Evolutionary conservation across 2,329 filamentous ascomycete genomes (phyloP).

Genomic region (Sporothrix euskadiensis): DNA sequence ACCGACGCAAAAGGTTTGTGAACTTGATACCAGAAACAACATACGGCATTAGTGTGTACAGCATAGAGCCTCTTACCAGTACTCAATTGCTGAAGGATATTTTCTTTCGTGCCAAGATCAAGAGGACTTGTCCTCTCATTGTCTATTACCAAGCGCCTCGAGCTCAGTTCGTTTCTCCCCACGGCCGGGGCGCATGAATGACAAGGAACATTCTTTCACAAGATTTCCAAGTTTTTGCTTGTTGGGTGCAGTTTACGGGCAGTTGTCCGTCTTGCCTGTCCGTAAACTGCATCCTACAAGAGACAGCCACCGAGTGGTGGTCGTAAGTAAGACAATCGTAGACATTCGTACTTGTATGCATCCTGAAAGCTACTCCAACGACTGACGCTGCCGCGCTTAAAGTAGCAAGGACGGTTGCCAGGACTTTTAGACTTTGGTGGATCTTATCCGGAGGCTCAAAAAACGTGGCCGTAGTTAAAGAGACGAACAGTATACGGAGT

Average conservation of each 20-base stretch:
- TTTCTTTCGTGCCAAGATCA: constrained; percentile 57
- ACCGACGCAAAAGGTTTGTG: constrained; percentile 7
- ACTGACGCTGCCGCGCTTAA: neutral
- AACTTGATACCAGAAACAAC: constrained; percentile 18
- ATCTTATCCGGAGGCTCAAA: neutral
- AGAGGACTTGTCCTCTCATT: constrained; percentile 41
- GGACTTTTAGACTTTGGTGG: neutral
- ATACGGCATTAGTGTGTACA: constrained; percentile 62
- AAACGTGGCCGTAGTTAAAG: neutral
- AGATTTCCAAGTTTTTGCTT: neutral
- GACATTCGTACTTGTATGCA: neutral
- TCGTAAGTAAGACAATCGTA: neutral
- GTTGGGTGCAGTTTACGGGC: neutral
- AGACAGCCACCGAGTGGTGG: neutral
- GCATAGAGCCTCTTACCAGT: constrained; percentile 51
- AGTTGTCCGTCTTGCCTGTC: neutral
- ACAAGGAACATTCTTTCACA: constrained; percentile 45
- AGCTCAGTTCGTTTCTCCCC: constrained; percentile 36
- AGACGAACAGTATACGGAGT: neutral
- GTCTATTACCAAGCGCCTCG: constrained; percentile 61
- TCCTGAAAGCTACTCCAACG: neutral
- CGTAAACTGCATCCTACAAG: neutral
- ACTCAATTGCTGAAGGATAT: constrained; percentile 59
- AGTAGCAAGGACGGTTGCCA: neutral
- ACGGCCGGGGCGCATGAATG: constrained; percentile 58